Percentiles rank a stretch among this genome's conserved stretches.
Conservation (phyloP, 352 stramenopile species). For the Pythium sukuiense region DNA sequence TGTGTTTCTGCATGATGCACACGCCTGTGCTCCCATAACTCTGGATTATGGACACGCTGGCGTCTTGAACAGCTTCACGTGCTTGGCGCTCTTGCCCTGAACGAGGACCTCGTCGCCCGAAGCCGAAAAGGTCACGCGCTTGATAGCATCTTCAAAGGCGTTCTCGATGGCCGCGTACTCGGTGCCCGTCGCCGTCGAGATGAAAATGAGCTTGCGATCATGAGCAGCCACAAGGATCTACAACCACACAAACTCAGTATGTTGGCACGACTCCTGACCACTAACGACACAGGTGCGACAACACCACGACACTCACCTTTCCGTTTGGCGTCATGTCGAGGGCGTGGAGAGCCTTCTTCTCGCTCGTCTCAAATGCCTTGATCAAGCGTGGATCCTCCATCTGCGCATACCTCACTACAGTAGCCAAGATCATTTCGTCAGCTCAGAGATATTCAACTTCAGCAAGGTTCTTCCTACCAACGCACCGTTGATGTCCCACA, state of each 20-base stretch:
- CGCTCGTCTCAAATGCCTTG: constrained; percentile 58
- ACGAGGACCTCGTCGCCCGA: constrained; percentile 66
- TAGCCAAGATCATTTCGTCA: too few species aligned
- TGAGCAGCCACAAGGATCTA: constrained; percentile 61
- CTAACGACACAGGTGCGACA: too few species aligned
- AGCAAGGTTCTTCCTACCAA: too few species aligned
- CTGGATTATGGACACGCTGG: constrained; percentile 38
- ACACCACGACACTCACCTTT: too few species aligned
- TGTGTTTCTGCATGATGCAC: neutral
- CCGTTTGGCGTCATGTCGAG: constrained; percentile 65
- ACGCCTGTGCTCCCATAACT: too few species aligned
- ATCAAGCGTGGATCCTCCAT: constrained; percentile 78
- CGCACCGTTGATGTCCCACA: constrained; percentile 83
- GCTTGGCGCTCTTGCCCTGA: constrained; percentile 60
- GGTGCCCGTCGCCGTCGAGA: constrained; percentile 46
- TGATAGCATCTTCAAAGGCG: constrained; percentile 63
- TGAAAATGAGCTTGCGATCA: constrained; percentile 59
- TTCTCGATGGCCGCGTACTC: constrained; percentile 54
- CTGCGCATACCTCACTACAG: constrained; percentile 71
- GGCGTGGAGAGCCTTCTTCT: constrained; percentile 51
- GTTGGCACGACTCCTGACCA: too few species aligned
- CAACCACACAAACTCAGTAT: too few species aligned
- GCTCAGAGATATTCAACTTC: too few species aligned
- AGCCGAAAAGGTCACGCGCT: constrained; percentile 61
- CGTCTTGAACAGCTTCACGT: constrained; percentile 69